Base-by-base conservation (phyloP, 495 filamentous ascomycete genomes). In the Penicillium canescens region DNA sequence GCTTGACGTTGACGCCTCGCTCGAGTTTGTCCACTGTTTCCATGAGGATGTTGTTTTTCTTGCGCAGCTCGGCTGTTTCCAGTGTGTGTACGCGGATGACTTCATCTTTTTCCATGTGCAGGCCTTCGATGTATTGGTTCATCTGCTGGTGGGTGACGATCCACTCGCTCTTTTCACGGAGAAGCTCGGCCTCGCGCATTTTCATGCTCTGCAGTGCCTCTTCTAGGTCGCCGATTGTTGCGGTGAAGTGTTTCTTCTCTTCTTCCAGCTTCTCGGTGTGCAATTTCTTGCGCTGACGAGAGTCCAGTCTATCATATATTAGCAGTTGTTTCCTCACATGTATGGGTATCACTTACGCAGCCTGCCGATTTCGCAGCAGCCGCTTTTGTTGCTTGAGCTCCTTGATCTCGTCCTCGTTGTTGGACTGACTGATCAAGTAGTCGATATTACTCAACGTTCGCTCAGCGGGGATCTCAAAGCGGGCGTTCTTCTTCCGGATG, bases 321-420 rank as follows among this genome's bases (percentile, higher is more conserved):
- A 79, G 80, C 54, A 24, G 35, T 14, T 11, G 3, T 11, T 6
- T 14, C n/a, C 4, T 26, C 13, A 23, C 3, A 2, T 10, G 18
- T 26, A 2, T 4, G 2, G 14, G 2, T 34, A 9, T 38, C 10
- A 86, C 90, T 79, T 82, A 96, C 88, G 94, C 94, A 66, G 94
- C 94, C 73, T 98, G 92, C 59, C 94, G 82, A 72, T 99, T 99
- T 61, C 95, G 82, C 48, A 99, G 76, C 46, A 99, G 78, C 16
- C 94, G 85, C 80, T 99, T 99, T 71, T 97, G 95, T 63, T 96
- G 92, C 83, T 98, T 98, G 62, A 98, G 79, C 72, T 98, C 92
- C 79, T 96, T 98, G 74, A 96, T 88, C 77, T 94, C 88, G 54
- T 95, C 88, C 59, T 98, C 94, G 61, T 98, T 91, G 43, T 76